Evolutionary conservation across 1,139 yeast species (phyloP), one percentile per base, ranked within the genome.

Genomic region (Kodamaea sp.): DNA sequence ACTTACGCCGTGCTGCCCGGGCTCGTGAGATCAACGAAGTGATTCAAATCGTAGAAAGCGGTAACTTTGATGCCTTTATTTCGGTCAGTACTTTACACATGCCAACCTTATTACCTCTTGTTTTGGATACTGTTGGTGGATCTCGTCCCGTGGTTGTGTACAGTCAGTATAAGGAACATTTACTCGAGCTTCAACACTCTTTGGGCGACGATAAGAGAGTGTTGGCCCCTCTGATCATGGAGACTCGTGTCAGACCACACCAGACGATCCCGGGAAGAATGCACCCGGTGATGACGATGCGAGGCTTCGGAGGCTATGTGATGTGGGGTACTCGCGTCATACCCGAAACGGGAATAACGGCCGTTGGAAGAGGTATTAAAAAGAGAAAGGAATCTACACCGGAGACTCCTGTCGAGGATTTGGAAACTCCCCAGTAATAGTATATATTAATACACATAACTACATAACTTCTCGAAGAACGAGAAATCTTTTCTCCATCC

Each of bases 231-330:
- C 78, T 89, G 2, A 79, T 94, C 24, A 71, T 78, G 44, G 97
- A 90, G 58, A 78, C 95, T 0, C 72, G 88, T 43, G 95, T 86
- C 7, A 78, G 97, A 47, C 84, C 83, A 36, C 88, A 84, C 57
- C 99, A 92, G 63, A 89, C 97, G 4, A 78, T 92, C 24, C 89
- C 95, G 8, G 98, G 98, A 6, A 80, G 95, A 57, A 70, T 92
- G 58, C 98, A 94, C 60, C 99, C 99, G 0, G 62, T 82, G 44
- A 94, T 92, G 99, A 86, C 97, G 1, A 82, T 84, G 75, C 75
- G 88, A 55, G 90, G 96, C 3, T 92, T 84, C 41, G 97, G 97
- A 37, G 99, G 99, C 0, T 92, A 81, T 57, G 60, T 92, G 2
- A 67, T 90, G 48, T 77, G 82, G 71, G 95, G 94, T 6, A 78